phyloP scores from a whole-genome alignment of 768 basidiomycete species.

The Auricularia cornea region DNA sequence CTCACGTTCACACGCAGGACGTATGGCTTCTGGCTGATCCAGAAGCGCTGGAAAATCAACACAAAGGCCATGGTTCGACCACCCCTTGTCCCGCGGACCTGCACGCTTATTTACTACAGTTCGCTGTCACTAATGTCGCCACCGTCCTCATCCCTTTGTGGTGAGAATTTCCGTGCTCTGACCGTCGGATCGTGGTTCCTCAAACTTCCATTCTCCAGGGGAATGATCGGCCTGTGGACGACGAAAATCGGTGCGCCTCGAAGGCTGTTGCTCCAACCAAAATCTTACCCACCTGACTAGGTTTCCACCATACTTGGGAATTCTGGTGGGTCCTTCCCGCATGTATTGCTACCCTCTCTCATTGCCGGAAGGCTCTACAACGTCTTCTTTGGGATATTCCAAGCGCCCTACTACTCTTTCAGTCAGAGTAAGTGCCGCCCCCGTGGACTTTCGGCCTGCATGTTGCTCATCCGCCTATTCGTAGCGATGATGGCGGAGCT shows the following conservation, averaged over 20 bases:
- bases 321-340: slow-evolving; percentile 51
- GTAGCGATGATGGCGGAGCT: slow-evolving; percentile 46
- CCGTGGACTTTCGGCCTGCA: too few relatives aligned
- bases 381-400: slow-evolving; percentile 69
- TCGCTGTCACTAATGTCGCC: slow-evolving; percentile 66
- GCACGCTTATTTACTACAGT: slow-evolving; percentile 30
- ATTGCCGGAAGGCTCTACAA: slow-evolving; percentile 57
- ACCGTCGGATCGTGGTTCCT: not conserved
- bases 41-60: slow-evolving; percentile 65
- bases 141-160: slow-evolving; percentile 74
- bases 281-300: slow-evolving; percentile 15
- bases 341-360: slow-evolving; percentile 7
- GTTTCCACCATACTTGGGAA: slow-evolving; percentile 80
- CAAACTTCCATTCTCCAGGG: slow-evolving; percentile 24
- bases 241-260: slow-evolving; percentile 30
- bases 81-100: not conserved
- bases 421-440: slow-evolving; percentile 55
- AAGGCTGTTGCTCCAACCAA: too few relatives aligned
- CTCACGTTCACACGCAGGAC: slow-evolving; percentile 33
- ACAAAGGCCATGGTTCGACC: slow-evolving; percentile 73
- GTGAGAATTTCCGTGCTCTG: not conserved
- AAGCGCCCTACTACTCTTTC: slow-evolving; percentile 83
- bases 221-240: slow-evolving; percentile 82
- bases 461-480: too few relatives aligned
- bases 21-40: slow-evolving; percentile 77